Conservation (phyloP, 306 rosid species). For the Comarum palustre region DNA sequence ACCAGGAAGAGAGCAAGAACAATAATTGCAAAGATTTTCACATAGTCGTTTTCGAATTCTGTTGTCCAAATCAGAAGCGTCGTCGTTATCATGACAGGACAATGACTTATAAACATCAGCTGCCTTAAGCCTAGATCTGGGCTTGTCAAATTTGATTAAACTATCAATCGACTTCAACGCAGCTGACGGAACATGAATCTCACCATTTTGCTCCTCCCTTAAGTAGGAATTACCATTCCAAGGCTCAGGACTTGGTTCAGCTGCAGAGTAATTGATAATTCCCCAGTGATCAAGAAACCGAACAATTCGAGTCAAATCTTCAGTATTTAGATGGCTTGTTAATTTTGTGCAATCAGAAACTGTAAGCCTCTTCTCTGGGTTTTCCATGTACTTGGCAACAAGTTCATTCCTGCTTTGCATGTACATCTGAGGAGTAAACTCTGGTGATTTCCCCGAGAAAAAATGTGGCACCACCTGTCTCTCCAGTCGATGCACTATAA, state of each 20-base stretch:
- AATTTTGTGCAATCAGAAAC: constrained; percentile 64
- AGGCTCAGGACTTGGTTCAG: constrained; percentile 46
- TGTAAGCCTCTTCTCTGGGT: constrained; percentile 58
- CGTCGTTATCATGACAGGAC: constrained; percentile 37
- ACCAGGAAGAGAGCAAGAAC: constrained; percentile 72
- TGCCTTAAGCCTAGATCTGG: constrained; percentile 76
- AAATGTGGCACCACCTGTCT: constrained; percentile 98
- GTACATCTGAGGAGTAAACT: constrained; percentile 78
- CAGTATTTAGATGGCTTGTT: constrained; percentile 50
- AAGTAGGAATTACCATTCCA: constrained; percentile 49
- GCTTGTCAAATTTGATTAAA: constrained; percentile 84
- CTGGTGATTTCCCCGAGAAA: constrained; percentile 71
- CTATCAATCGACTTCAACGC: constrained; percentile 85
- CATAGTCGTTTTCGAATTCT: constrained; percentile 82
- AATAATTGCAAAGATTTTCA: constrained; percentile 79
- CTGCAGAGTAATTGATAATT: constrained; percentile 83
- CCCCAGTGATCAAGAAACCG: constrained; percentile 99
- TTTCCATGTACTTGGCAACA: constrained; percentile 86
- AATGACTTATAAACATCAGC: constrained; percentile 59
- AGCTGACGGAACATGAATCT: constrained; percentile 77
- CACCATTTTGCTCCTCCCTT: constrained; percentile 78
- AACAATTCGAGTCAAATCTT: constrained; percentile 72
- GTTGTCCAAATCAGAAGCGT: constrained; percentile 67
- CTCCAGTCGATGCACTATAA: constrained; percentile 83
- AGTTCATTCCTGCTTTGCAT: constrained; percentile 87